phyloP scores from a whole-genome alignment of 2,329 filamentous ascomycete species.

The Sclerotinia sclerotiorum region DNA sequence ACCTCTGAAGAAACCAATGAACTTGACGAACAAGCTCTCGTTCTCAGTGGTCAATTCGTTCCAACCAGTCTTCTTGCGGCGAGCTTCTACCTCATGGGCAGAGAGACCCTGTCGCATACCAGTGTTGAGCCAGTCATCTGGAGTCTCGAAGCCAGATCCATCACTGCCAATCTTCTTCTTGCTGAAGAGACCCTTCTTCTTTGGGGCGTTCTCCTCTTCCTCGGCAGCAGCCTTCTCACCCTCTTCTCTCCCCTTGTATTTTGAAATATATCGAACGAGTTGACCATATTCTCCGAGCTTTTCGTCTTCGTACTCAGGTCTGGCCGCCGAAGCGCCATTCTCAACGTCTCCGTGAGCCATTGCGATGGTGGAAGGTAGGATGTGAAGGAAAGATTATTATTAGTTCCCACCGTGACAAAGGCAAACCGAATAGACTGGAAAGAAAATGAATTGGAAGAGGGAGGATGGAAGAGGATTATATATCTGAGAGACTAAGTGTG shows the following conservation, averaged over 20 bases:
- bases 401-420: constrained; percentile 21
- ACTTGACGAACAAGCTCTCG: constrained; percentile 73
- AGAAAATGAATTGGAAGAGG: not conserved
- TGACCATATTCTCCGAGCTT: constrained; percentile 61
- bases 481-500: constrained; percentile 19
- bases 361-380: constrained; percentile 15
- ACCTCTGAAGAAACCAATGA: constrained; percentile 72
- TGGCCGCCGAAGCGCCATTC: constrained; percentile 20
- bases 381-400: constrained; percentile 21
- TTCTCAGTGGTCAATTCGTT: constrained; percentile 74
- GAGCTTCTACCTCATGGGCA: constrained; percentile 57
- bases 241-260: constrained; percentile 60
- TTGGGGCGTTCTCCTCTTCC: constrained; percentile 44
- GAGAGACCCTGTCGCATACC: constrained; percentile 65
- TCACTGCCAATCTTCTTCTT: constrained; percentile 44
- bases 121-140: constrained; percentile 68
- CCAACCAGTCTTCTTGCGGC: constrained; percentile 65
- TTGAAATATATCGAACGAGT: constrained; percentile 66
- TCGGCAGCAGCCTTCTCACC: constrained; percentile 46
- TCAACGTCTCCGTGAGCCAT: constrained; percentile 23
- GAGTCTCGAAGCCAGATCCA: constrained; percentile 44
- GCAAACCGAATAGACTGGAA: constrained; percentile 16
- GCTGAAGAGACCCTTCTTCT: constrained; percentile 47
- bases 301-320: constrained; percentile 30
- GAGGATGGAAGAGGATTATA: constrained; percentile 10